A percentile compares a stretch with the other conserved stretches of the same genome.
phyloP scores from a whole-genome alignment of 352 stramenopile species.

The Saprolegnia parasitica region DNA sequence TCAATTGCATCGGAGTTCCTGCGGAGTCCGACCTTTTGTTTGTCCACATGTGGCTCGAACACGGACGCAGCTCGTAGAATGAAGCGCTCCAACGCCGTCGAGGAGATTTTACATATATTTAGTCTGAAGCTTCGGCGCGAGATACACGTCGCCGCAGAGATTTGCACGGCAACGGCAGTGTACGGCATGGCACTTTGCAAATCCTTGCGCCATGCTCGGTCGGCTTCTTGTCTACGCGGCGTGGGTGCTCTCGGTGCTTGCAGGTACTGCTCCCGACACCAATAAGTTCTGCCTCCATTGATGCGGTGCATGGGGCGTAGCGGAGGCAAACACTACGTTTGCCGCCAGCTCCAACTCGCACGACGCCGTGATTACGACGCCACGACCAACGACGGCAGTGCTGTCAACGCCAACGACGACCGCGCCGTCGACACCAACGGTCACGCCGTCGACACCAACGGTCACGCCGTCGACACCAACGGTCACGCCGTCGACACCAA shows the following conservation, averaged over 20 bases:
- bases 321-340: not conserved
- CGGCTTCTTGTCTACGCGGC: not conserved
- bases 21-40: not conserved
- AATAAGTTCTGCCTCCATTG: not conserved
- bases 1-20: too few relatives aligned
- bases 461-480: not conserved
- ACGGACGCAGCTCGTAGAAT: not conserved
- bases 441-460: not conserved
- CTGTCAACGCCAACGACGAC: not conserved
- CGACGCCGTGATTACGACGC: not conserved
- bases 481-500: not conserved
- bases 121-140: not conserved
- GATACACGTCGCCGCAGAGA: not conserved
- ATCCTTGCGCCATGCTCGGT: not conserved
- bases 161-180: too few relatives aligned
- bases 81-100: not conserved
- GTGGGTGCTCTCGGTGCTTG: not conserved
- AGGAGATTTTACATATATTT: not conserved
- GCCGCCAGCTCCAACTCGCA: not conserved
- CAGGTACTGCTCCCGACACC: not conserved
- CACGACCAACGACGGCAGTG: not conserved
- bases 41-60: not conserved
- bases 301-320: not conserved
- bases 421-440: too few relatives aligned
- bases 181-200: conserved; percentile 10